Conservation (phyloP, 1,139 yeast genomes). For the Yamadazyma blattariae region DNA sequence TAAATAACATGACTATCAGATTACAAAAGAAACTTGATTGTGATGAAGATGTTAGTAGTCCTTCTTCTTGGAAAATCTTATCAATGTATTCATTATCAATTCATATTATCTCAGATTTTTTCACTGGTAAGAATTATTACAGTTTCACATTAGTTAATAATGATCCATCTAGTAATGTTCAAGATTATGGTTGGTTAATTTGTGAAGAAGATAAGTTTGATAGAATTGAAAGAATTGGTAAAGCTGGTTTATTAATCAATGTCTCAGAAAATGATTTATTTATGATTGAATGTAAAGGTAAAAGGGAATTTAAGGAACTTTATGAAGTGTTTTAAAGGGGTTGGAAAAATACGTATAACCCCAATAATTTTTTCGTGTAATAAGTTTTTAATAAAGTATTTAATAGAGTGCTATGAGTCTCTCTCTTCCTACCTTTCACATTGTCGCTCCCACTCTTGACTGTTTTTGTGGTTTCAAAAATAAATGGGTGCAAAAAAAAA, state of each 20-base stretch:
- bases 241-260: constrained; percentile 43
- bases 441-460: neutral
- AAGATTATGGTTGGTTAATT: constrained; percentile 33
- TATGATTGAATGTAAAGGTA: constrained; percentile 49
- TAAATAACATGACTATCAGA: constrained; percentile 34
- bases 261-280: constrained; percentile 31
- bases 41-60: constrained; percentile 27
- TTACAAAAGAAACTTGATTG: constrained; percentile 38
- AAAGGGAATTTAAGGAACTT: constrained; percentile 37
- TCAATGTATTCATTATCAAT: constrained; percentile 38
- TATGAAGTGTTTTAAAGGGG: constrained; percentile 30
- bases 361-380: neutral
- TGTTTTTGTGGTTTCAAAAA: no score
- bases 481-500: no score
- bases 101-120: constrained; percentile 24
- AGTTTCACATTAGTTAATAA: constrained; percentile 25
- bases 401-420: neutral
- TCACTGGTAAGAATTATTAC: constrained; percentile 25
- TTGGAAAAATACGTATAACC: no score
- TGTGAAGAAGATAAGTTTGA: constrained; percentile 28
- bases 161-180: constrained; percentile 13
- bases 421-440: neutral
- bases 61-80: constrained; percentile 44
- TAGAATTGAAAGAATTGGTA: constrained; percentile 40
- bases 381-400: neutral